Evolutionary conservation across 2,329 filamentous ascomycete genomes (phyloP), one percentile per base, ranked within the genome.

Genomic region (Paraconiothyrium sp.): DNA sequence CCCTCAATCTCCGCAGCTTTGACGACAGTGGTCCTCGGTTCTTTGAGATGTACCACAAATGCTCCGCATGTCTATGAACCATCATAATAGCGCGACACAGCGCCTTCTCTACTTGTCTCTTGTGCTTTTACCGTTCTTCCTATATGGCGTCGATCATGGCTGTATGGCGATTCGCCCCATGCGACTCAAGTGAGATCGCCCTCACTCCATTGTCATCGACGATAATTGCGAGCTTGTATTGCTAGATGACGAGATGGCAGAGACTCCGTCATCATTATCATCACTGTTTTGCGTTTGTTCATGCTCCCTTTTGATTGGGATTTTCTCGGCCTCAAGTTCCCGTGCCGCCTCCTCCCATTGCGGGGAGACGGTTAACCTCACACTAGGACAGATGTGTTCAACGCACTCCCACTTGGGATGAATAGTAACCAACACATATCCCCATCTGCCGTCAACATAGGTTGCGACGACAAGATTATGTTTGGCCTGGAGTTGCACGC

Each of bases 371-470:
- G 14, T 41, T 41, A 41, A 13, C 37, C 13, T 2, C 2, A 14
- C 11, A 41, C 14, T 2, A 6, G 37, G 2, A 16, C 3, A 14
- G 37, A 16, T 16, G 11, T 41, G 14, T 41, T 13, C 37, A 41
- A 41, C 61, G 22, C 46, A 68, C 66, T 20, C 20, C 20, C 20
- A 20, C 20, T 20, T 20, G 20, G 20, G 20, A 20, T 20, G 20
- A 20, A 20, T 20, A 20, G 20, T 41, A 41, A 41, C 39, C 2
- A 5, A 4, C 16, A 2, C 2, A 41, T 41, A 11, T 16, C 37
- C 37, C 16, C 16, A 16, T 41, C 16, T 41, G 8, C 70, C 70
- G 54, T 76, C 72, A 0, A 76, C 30, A 7, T n/a, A 62, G 22
- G 69, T 13, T 1, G 50, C 0, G 6, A 66, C 24, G 0, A 14